Evolutionary conservation across 768 basidiomycete genomes (phyloP), one percentile per base, ranked within the genome.

Genomic region (Russula ochroleuca): DNA sequence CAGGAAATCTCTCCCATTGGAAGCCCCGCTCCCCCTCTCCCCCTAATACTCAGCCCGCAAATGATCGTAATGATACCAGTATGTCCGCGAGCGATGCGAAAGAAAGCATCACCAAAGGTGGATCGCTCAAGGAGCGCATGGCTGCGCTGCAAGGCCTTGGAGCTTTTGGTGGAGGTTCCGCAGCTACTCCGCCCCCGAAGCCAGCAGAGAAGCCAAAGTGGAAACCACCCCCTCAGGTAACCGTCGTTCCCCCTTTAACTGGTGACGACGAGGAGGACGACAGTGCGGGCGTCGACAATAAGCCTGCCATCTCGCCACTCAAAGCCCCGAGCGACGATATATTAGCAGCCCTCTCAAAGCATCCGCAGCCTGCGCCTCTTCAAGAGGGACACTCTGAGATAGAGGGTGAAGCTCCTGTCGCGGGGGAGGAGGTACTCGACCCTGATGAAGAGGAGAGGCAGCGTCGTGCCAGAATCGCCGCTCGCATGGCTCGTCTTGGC

Each of bases 71-170:
- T 55, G 65, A 70, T 0, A 76, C 77, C 4, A 81, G 83, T 0
- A 89, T 92, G 89, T 87, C 85, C 25, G 91, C 91, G 5, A 83
- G 84, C 33, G 95, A 98, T 78, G 94, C 94, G 23, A 86, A 89
- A 73, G 89, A 87, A 70, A 89, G 88, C 70, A 95, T 96, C 74
- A 83, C 82, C 6, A 85, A 85, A 61, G 88, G 83, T 3, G 88
- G 84, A 5, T 92, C 90, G 61, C 75, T 98, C 68, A 94, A 87
- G 77, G 96, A 97, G 63, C 85, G 96, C 41, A 97, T 98, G 94
- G 94, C 94, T 35, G 93, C 94, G 3, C 77, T 98, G 41, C 90
- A 94, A 72, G 92, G 90, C 9, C 85, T 81, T 50, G 89, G 90
- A 17, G 92, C 79, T 11, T 92, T 96, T 70, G 90, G 90, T 17